Base-by-base conservation (phyloP, 2,329 filamentous ascomycete genomes). In the Aspergillus sp. region DNA sequence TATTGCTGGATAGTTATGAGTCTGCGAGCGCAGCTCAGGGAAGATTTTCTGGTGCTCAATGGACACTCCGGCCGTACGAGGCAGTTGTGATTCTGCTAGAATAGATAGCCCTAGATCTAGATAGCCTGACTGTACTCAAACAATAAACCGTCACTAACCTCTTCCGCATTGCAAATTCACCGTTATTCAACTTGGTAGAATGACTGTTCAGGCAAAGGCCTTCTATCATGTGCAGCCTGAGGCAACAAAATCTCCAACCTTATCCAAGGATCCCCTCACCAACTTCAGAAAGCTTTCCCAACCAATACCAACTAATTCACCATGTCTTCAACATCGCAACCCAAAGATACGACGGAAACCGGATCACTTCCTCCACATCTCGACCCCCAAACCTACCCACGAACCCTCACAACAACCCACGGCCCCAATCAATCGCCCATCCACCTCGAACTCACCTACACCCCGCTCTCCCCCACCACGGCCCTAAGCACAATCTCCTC, bases 391-490 rank as follows among this genome's bases (percentile, higher is more conserved):
- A 77, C 74, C 57, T 79, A 77, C 62, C 75, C 75, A 21, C 75
- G 73, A 62, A 71, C 64, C 53, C 64, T 67, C 33, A 64, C 68
- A 48, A 63, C 71, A 50, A 33, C 67, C 14, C 33, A 65, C 21
- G 23, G 19, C 14, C 17, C 44, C 12, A 58, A 63, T 49, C 73
- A 76, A 3, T 11, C 11, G 6, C 43, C 52, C 68, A 77, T 77
- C 64, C 70, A 76, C 65, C 66, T 79, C 62, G 71, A 73, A 56
- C 69, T 80, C 31, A 77, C 76, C 64, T 77, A 78, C 70, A 37
- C 61, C 46, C 61, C 72, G 1, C 76, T 80, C 31, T 65, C 76
- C 57, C 65, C 76, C 23, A 66, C 68, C 55, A 58, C 58, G 25
- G 70, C 69, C 35, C 68, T 79, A 3, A 55, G 64, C 1, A 68